Percentiles rank a stretch among this genome's conserved stretches.
Evolutionary conservation across 768 basidiomycete species (phyloP).

Genomic region (Russula griseocarnosa): DNA sequence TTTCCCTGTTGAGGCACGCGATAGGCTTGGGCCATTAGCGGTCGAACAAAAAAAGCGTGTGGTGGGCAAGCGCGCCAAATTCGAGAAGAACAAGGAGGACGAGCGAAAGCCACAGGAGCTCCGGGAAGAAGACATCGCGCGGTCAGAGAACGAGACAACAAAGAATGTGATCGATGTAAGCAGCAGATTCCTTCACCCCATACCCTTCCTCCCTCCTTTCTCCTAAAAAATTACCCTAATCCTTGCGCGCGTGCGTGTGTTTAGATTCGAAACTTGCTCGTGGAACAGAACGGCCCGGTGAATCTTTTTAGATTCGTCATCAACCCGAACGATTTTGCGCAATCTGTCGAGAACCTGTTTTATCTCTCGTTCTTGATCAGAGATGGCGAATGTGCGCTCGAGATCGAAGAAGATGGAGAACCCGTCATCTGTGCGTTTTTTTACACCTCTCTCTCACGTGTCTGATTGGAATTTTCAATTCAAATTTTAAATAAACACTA

Average conservation of each 20-base stretch:
- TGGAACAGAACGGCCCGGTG: slow-evolving; percentile 44
- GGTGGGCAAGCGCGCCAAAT: slow-evolving; percentile 54
- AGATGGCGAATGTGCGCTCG: slow-evolving; percentile 75
- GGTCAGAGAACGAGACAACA: slow-evolving; percentile 84
- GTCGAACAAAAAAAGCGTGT: slow-evolving; percentile 79
- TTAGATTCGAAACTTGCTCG: slow-evolving; percentile 62
- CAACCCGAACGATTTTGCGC: slow-evolving; percentile 86
- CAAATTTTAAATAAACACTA: not conserved
- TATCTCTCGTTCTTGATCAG: slow-evolving; percentile 90
- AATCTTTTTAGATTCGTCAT: slow-evolving; percentile 87
- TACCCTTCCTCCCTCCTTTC: not conserved
- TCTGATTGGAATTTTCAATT: not conserved
- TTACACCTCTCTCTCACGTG: not conserved
- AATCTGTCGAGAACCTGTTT: slow-evolving; percentile 96
- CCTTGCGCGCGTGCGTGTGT: not conserved
- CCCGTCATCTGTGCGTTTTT: slow-evolving; percentile 64
- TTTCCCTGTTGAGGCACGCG: not conserved
- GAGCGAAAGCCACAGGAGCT: slow-evolving; percentile 74
- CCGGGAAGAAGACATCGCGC: slow-evolving; percentile 74
- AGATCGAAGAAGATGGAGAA: slow-evolving; percentile 62
- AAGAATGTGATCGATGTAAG: slow-evolving; percentile 76
- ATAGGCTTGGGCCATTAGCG: slow-evolving; percentile 87
- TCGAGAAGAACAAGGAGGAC: slow-evolving; percentile 69
- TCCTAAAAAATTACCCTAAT: too few species aligned
- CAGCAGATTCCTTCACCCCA: slow-evolving; percentile 18